Evolutionary conservation across 2,329 filamentous ascomycete species (phyloP), one percentile per base, ranked within the genome.

Genomic region (Cladophialophora chaetospira): DNA sequence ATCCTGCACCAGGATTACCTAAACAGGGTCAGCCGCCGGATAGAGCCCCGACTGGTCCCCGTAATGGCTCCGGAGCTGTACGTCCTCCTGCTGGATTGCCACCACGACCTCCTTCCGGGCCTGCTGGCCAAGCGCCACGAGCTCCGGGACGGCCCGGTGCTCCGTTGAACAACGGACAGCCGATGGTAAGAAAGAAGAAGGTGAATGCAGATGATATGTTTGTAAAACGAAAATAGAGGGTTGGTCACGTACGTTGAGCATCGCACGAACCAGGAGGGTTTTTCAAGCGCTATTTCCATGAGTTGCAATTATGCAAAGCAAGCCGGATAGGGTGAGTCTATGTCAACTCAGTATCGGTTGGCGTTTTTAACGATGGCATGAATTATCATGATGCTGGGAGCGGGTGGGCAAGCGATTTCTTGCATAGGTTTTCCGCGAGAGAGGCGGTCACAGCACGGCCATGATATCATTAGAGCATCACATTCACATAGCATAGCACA

Each of bases 111-210:
- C 56, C 51, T 28, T 31, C 53, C 5, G 53, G 40, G 26, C 10
- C 47, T 33, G 33, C 47, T 19, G 40, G 35, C 5, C 13, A 43
- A 25, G 35, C 53, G 8, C 31, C 46, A 33, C 43, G 33, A 29
- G 33, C 38, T 13, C 15, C 45, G 3, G 50, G 28, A 19, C 45
- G 36, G 15, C 36, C 33, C 11, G 19, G 45, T 46, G 26, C 40
- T 38, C 51, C 25, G n/a, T n/a, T n/a, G 10, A 51, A 51, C 23
- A 51, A 40, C 26, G 55, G 53, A 35, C 57, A 36, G 33, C 53
- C 55, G 15, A 49, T 63, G 36, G 57, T 64, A 2, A 48, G 58
- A 19, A 63, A 55, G 44, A 65, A 65, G 51, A 64, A 60, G 53
- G 26, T 57, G 6, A 62, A 61, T 19, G 60, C 57, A 3, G 53